These are phyloP conservation scores for Vigna trinervia DNA, from an alignment of 306 rosid genomes.

Conservation along the genomic window DNA sequence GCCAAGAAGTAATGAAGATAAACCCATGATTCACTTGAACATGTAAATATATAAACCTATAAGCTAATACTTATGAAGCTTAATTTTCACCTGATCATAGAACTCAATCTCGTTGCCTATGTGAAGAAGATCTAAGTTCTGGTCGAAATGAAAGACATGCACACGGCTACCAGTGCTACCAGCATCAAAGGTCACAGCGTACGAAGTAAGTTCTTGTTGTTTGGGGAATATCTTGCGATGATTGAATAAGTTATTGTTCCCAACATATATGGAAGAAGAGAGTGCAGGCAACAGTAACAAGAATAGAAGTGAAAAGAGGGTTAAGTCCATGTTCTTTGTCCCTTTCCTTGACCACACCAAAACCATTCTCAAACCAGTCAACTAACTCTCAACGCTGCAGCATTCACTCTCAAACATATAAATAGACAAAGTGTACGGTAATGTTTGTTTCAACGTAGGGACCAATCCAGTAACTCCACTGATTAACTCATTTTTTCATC, in stretches of 20 bases:
- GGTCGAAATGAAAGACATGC: constrained; percentile 75
- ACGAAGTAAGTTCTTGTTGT: constrained; percentile 42
- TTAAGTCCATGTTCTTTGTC: neutral
- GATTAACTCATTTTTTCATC: too few relatives aligned
- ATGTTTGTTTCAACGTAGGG: too few relatives aligned
- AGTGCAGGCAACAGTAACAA: constrained; percentile 49
- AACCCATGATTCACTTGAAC: too few relatives aligned
- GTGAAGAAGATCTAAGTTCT: constrained; percentile 63
- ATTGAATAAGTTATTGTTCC: constrained; percentile 38
- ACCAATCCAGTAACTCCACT: too few relatives aligned
- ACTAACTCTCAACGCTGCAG: too few relatives aligned
- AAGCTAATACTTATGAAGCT: too few relatives aligned
- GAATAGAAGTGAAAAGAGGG: constrained; percentile 52
- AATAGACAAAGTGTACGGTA: too few relatives aligned
- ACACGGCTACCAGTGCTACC: constrained; percentile 91
- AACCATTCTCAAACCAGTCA: too few relatives aligned
- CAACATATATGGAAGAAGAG: constrained; percentile 32
- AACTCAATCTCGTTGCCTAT: constrained; percentile 68
- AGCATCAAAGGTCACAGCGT: constrained; percentile 79
- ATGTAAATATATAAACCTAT: too few relatives aligned
- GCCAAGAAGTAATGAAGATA: too few relatives aligned
- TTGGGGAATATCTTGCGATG: constrained; percentile 55
- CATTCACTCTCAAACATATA: too few relatives aligned
- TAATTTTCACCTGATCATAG: neutral
- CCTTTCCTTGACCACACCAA: too few relatives aligned